Evolutionary conservation across 2,329 filamentous ascomycete species (phyloP), one percentile per base, ranked within the genome.

Genomic region (Fusarium ambrosium): DNA sequence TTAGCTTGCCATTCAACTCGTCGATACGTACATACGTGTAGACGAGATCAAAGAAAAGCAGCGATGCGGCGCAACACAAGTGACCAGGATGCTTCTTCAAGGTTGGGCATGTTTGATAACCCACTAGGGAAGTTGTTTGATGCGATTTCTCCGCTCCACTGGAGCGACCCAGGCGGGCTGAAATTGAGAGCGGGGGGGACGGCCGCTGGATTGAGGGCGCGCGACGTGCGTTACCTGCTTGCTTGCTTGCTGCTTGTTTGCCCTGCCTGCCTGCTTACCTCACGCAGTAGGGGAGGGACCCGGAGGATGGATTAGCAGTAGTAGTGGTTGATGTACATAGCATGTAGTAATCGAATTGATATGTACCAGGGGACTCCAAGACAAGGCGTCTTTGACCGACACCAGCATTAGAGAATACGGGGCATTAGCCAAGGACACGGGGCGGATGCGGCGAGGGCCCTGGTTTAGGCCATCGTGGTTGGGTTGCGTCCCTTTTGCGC

Each of bases 141-240:
- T 73, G 41, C 32, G 29, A 53, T 68, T 62, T 56, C 43, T 63
- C 60, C 43, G 65, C 74, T 74, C 76, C 76, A 78, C 76, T 66
- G 24, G 34, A 68, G 64, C 51, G 51, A 55, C 51, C 51, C 51
- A 55, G 51, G 51, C 64, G 69, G 69, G 69, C 74, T 76, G 65
- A 76, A 70, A 67, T 72, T 66, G 62, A 76, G 64, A 78, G 68
- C 51, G 41, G 69, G 64, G 67, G 66, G 69, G 67, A 71, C 77
- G 77, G 77, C 77, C 77, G 77, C 76, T 77, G 63, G 63, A 76
- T 79, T 79, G 76, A 79, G 77, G 75, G 77, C 77, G 77, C 64
- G 70, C 45, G 51, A 43, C 45, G 61, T 64, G 65, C 45, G 48
- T 39, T 36, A 43, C 51, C 64, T 59, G 24, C 39, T 18, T 55